A percentile compares a stretch with the other conserved stretches of the same genome.
phyloP scores from a whole-genome alignment of 768 basidiomycete species.

The Thelephora aurantiotincta region DNA sequence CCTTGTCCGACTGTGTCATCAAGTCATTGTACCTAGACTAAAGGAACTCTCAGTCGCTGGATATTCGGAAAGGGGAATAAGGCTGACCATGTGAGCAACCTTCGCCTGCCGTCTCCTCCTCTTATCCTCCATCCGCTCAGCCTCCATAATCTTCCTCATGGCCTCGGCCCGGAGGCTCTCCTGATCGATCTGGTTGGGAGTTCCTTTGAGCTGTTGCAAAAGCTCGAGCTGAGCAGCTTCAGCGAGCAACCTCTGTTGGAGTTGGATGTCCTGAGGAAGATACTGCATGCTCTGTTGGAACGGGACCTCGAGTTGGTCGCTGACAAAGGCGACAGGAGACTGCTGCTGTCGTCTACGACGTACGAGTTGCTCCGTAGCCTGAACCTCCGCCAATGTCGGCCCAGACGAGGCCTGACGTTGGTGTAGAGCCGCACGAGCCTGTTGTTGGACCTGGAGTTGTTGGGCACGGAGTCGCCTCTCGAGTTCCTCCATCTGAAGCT shows the following conservation, averaged over 20 bases:
- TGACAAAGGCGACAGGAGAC: conserved; percentile 12
- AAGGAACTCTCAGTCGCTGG: conserved; percentile 3
- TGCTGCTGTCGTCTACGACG: conserved; percentile 30
- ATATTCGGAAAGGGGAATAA: neutral
- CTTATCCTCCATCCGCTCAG: conserved; percentile 79
- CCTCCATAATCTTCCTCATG: conserved; percentile 81
- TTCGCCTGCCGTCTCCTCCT: conserved; percentile 71
- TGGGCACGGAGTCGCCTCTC: conserved; percentile 38
- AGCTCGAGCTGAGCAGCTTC: conserved; percentile 65
- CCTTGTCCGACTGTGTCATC: conserved; percentile 97
- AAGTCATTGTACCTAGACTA: conserved; percentile 88
- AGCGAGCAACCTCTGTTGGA: conserved; percentile 65
- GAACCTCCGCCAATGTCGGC: conserved; percentile 32
- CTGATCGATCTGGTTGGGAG: conserved; percentile 39
- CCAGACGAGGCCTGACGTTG: conserved; percentile 28
- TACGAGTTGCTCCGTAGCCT: conserved; percentile 25
- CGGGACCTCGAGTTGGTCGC: conserved; percentile 16
- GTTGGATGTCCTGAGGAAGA: conserved; percentile 48
- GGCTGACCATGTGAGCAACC: conserved; percentile 72
- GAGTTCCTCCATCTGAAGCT: conserved; percentile 47
- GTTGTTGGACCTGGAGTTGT: conserved; percentile 24
- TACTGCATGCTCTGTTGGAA: conserved; percentile 41
- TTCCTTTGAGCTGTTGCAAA: conserved; percentile 46
- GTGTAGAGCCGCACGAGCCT: conserved; percentile 22
- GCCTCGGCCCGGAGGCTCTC: conserved; percentile 66